Conservation (phyloP, 2,329 filamentous ascomycete genomes). For the Diaporthe velutina region DNA sequence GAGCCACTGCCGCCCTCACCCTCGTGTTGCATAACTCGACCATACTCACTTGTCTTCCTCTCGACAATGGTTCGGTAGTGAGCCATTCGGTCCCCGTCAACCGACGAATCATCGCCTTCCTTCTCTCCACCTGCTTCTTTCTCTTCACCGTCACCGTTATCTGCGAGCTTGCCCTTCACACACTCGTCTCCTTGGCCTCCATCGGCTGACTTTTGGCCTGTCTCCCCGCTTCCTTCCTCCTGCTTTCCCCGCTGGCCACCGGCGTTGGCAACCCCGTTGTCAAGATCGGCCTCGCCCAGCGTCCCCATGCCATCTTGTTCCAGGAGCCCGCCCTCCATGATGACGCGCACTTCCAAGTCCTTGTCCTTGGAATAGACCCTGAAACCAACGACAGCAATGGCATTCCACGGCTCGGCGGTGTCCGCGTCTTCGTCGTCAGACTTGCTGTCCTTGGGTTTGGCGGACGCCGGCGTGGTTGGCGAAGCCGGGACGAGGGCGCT, state of each 20-base stretch:
- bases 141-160: neutral
- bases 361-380: conserved; percentile 71
- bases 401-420: conserved; percentile 71
- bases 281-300: conserved; percentile 67
- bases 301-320: conserved; percentile 69
- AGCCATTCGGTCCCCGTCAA: conserved; percentile 39
- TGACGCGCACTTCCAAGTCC: conserved; percentile 64
- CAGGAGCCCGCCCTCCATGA: conserved; percentile 68
- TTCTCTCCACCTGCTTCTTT: neutral
- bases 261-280: conserved; percentile 69
- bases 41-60: conserved; percentile 37
- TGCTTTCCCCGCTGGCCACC: conserved; percentile 57
- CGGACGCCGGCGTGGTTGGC: conserved; percentile 49
- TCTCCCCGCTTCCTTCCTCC: conserved; percentile 18
- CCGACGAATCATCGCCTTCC: conserved; percentile 27
- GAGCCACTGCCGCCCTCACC: neutral
- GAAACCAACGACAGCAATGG: conserved; percentile 71
- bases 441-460: conserved; percentile 56
- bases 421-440: conserved; percentile 66
- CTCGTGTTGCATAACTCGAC: conserved; percentile 28
- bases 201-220: neutral
- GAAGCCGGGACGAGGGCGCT: conserved; percentile 61
- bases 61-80: conserved; percentile 44
- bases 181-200: neutral
- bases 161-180: neutral